Base-by-base conservation (phyloP, 805 yeast genomes). In the Blastobotrys terrestris region DNA sequence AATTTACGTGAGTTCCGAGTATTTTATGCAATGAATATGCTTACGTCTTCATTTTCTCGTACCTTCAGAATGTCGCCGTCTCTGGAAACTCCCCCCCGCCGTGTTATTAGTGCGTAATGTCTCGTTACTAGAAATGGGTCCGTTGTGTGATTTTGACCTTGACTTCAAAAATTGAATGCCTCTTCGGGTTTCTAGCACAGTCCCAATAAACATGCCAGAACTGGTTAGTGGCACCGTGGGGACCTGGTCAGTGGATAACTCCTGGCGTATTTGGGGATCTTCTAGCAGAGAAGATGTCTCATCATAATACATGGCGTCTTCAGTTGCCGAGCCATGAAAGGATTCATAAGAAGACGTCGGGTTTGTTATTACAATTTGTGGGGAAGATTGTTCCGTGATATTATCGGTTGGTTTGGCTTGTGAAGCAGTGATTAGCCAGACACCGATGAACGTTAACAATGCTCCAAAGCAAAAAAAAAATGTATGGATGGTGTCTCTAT, bases 371-470 rank as follows among this genome's bases (percentile, higher is more conserved):
- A 26, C 35, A 26, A 26, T 26, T 26, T 26, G 8, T 6, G 35
- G 35, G 5, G 5, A 11, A 6, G 35, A 26, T 5, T 11, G 8
- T 26, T 26, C 35, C 5, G 35, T 26, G 35, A 26, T 26, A 26
- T 26, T 26, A 11, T 26, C 35, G 11, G 8, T 26, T 6, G 35
- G 11, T 26, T 26, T 26, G 5, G 35, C 35, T 26, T 26, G 35
- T 26, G 56, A 46, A 2, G 58, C 53, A 3, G 71, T 63, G 31
- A 74, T 72, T 31, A 67, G 55, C 63, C 72, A 73, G 2, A 75
- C 80, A 1, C 80, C 79, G 4, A 61, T 50, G 46, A 75, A 70
- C 0, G 76, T 69, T 15, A 74, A 56, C 2, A 59, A 31, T 26
- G 76, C 69, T 2, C 78, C 79, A 2, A 58, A 14, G 0, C 63